Conservation (phyloP, 2,329 filamentous ascomycete species). For the Fusarium palustre region DNA sequence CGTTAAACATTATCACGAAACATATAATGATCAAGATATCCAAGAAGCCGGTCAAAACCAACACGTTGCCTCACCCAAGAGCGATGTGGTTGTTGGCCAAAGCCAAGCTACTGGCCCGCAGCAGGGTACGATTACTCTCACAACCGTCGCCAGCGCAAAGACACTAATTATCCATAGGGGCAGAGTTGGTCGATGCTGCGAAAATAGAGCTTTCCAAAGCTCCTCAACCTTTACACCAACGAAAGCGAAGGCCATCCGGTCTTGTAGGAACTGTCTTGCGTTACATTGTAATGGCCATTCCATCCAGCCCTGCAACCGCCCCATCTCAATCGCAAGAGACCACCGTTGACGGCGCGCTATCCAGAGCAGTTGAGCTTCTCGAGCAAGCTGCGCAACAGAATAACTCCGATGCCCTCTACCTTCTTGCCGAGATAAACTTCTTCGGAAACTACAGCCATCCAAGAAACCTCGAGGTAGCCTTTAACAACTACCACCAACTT, state of each 20-base stretch:
- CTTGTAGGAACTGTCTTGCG: conserved; percentile 58
- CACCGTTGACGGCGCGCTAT: conserved; percentile 57
- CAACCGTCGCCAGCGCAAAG: conserved; percentile 8
- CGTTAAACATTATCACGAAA: conserved; percentile 54
- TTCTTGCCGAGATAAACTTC: conserved; percentile 95
- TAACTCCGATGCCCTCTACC: conserved; percentile 86
- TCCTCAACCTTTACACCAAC: conserved; percentile 58
- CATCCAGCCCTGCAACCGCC: conserved; percentile 61
- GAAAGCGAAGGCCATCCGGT: conserved; percentile 59
- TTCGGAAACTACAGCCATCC: conserved; percentile 94
- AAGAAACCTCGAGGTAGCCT: conserved; percentile 81
- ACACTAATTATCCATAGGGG: conserved; percentile 53
- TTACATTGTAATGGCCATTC: conserved; percentile 61
- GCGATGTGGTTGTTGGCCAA: conserved; percentile 49
- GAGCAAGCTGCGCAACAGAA: conserved; percentile 65
- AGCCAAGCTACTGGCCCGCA: conserved; percentile 48
- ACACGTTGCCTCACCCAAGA: conserved; percentile 49
- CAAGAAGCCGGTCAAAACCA: conserved; percentile 47
- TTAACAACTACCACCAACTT: conserved; percentile 82
- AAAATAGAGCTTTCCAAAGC: conserved; percentile 63
- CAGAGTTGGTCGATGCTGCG: conserved; percentile 66
- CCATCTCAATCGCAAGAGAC: conserved; percentile 56
- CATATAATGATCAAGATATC: conserved; percentile 47
- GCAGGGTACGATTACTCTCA: conserved; percentile 51
- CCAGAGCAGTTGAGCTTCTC: conserved; percentile 64